Base-by-base conservation (phyloP, 2,329 filamentous ascomycete genomes). In the Gyromitra esculenta region DNA sequence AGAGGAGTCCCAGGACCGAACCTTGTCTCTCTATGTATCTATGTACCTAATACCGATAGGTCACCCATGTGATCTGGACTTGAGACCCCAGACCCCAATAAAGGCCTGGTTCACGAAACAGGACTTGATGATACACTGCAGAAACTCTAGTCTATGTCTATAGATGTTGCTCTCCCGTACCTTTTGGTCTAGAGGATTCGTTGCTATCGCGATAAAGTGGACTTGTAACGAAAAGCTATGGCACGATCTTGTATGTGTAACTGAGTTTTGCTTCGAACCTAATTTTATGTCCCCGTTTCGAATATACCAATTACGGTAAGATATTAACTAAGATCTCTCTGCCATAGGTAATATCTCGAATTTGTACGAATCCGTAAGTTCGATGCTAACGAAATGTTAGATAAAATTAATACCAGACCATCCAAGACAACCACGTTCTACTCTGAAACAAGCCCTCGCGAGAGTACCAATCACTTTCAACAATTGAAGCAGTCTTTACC, bases 41-140 rank as follows among this genome's bases (percentile, higher is more conserved):
- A n/a, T 67, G 52, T 45, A 52, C 59, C 69, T 65, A 37, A 72
- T 72, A 37, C 69, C 39, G 25, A 59, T n/a, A 45, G 60, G 39
- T 39, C 9, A 2, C 59, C 7, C 25, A n/a, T 50, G 15, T 21
- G 60, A 52, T 41, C 37, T 7, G n/a, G 48, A n/a, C 15, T 9
- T 4, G 3, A 57, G 52, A 52, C 48, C n/a, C 41, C 25, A 25
- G 56, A 45, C 59, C 18, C 67, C 18, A 63, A n/a, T 15, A 64
- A 63, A 35, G 67, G 35, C 35, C 45, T 71, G 54, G 31, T 52
- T 35, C 8, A 39, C 5, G 50, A 35, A 41, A 37, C 48, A 31
- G 48, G 15, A 25, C 11, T n/a, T 57, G 25, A 66, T 66, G 41
- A 66, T 41, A 45, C 43, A 41, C 52, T 5, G 37, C 25, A 21